Conservation (phyloP, 2,329 filamentous ascomycete species). For the Fusarium xylarioides region DNA sequence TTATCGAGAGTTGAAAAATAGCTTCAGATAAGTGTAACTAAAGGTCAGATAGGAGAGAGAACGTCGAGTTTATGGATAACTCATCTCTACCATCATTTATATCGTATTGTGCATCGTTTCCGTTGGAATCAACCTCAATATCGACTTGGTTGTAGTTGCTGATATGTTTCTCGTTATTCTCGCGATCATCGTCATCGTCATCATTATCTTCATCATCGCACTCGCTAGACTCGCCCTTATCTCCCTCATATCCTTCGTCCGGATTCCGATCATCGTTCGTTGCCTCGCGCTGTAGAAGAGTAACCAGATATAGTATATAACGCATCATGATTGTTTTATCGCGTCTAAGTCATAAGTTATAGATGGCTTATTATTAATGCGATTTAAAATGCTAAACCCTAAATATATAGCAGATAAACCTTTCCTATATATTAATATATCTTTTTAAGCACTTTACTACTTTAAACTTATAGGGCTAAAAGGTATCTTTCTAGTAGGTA, state of each 20-base stretch:
- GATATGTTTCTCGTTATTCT: too few species aligned
- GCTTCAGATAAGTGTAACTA: too few species aligned
- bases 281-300: background rate
- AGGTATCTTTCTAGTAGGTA: background rate
- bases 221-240: background rate
- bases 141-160: too few species aligned
- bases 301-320: background rate
- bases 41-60: too few species aligned
- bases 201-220: too few species aligned
- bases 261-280: too few species aligned
- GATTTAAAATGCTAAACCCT: background rate
- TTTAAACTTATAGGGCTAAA: background rate
- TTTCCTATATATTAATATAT: background rate
- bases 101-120: too few species aligned
- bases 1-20: too few species aligned
- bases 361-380: background rate
- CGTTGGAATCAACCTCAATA: too few species aligned
- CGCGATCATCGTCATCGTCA: too few species aligned
- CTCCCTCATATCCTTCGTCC: background rate
- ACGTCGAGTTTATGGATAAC: too few species aligned
- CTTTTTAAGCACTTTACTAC: background rate
- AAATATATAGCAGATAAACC: background rate
- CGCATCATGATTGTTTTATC: background rate
- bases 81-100: too few species aligned
- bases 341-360: background rate